Percentiles rank a stretch among this genome's conserved stretches.
phyloP scores from a whole-genome alignment of 2,329 filamentous ascomycete genomes.

The Cladosporium sp. region DNA sequence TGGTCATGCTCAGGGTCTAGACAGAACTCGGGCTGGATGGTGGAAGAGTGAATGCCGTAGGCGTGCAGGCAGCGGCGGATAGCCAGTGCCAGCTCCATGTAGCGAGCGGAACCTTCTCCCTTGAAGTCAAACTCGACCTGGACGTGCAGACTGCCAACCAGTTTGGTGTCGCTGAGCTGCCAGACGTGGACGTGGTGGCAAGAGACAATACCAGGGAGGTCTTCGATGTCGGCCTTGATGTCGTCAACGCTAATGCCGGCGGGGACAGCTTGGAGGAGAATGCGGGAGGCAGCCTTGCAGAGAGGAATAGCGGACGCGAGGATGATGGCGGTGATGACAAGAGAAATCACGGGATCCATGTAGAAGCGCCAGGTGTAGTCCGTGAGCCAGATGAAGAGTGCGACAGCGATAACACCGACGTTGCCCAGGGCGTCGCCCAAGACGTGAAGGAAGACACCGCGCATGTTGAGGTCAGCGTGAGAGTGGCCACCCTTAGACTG shows the following conservation, averaged over 20 bases:
- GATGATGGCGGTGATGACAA: slow-evolving; percentile 84
- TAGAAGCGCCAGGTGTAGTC: slow-evolving; percentile 80
- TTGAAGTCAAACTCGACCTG: slow-evolving; percentile 89
- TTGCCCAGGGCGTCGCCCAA: slow-evolving; percentile 85
- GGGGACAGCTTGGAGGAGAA: slow-evolving; percentile 90
- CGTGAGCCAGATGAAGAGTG: slow-evolving; percentile 88
- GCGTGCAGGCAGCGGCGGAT: slow-evolving; percentile 87
- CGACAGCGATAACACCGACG: slow-evolving; percentile 79
- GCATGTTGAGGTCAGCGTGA: slow-evolving; percentile 92
- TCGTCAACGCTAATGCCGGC: slow-evolving; percentile 84
- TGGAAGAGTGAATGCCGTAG: slow-evolving; percentile 95
- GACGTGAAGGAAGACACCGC: slow-evolving; percentile 67
- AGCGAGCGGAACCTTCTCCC: slow-evolving; percentile 72
- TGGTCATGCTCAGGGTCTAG: slow-evolving; percentile 48
- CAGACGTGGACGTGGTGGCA: slow-evolving; percentile 97
- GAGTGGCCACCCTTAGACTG: slow-evolving; percentile 61
- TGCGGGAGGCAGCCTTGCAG: slow-evolving; percentile 77
- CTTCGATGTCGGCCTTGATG: slow-evolving; percentile 86
- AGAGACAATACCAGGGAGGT: slow-evolving; percentile 79
- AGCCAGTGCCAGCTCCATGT: slow-evolving; percentile 85
- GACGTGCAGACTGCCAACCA: slow-evolving; percentile 90
- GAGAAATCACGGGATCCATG: slow-evolving; percentile 85
- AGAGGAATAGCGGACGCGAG: slow-evolving; percentile 74
- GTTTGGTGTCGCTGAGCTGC: slow-evolving; percentile 93
- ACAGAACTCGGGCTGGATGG: slow-evolving; percentile 88